Conservation (phyloP, 2,329 filamentous ascomycete species). For the Tricladium varicosporioides region DNA sequence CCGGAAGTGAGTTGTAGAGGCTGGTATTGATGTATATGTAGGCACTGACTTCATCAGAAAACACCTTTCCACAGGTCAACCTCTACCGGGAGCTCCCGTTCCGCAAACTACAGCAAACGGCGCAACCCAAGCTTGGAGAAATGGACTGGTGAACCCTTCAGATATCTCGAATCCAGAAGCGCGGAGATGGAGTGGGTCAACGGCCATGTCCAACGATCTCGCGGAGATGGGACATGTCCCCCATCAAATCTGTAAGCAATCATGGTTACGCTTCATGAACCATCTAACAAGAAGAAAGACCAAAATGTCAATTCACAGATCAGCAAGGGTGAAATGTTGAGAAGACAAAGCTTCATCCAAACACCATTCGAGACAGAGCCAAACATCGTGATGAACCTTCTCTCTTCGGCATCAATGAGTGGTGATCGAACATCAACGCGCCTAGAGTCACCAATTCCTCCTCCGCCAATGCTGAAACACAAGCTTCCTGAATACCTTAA, state of each 20-base stretch:
- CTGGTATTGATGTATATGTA: neutral
- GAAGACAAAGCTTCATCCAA: conserved; percentile 17
- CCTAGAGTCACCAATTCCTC: conserved; percentile 15
- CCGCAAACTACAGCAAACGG: conserved; percentile 7
- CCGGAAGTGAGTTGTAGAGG: conserved; percentile 54
- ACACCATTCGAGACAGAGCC: conserved; percentile 18
- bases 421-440: conserved; percentile 28
- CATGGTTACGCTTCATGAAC: neutral
- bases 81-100: conserved; percentile 6
- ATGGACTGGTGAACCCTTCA: conserved; percentile 27
- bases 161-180: conserved; percentile 26
- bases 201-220: conserved; percentile 17
- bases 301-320: conserved; percentile 26
- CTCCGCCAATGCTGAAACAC: conserved; percentile 24
- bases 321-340: conserved; percentile 16
- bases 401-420: conserved; percentile 27
- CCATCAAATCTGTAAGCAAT: conserved; percentile 33
- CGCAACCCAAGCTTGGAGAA: conserved; percentile 18
- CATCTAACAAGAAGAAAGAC: conserved; percentile 21
- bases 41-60: conserved; percentile 25
- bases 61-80: conserved; percentile 27
- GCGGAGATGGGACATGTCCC: conserved; percentile 25
- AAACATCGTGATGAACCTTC: conserved; percentile 15
- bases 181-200: conserved; percentile 26
- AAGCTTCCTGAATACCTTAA: conserved; percentile 68